These are phyloP conservation scores for Kwoniella pini DNA, from an alignment of 768 basidiomycete genomes.

Conservation along the genomic window DNA sequence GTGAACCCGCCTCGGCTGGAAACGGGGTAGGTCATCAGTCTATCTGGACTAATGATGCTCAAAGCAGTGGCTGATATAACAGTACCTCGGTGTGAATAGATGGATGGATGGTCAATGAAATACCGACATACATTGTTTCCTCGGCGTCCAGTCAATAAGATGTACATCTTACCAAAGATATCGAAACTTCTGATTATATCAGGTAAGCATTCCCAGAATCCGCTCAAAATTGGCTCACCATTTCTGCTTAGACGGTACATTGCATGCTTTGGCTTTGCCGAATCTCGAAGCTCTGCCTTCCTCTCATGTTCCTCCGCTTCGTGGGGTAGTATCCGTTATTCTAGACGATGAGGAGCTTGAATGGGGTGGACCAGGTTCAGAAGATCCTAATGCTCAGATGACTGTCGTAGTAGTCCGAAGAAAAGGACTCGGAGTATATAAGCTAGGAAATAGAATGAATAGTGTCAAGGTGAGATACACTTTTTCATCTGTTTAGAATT, in stretches of 20 bases:
- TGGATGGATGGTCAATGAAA: slow-evolving; percentile 64
- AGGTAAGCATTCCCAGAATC: slow-evolving; percentile 57
- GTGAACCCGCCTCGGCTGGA: slow-evolving; percentile 57
- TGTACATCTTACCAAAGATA: slow-evolving; percentile 75
- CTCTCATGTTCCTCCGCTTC: slow-evolving; percentile 69
- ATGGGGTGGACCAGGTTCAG: slow-evolving; percentile 43
- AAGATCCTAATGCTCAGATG: slow-evolving; percentile 41
- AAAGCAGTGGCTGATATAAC: slow-evolving; percentile 24
- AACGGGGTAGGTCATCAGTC: slow-evolving; percentile 23
- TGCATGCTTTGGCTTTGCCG: slow-evolving; percentile 80
- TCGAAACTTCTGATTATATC: slow-evolving; percentile 73
- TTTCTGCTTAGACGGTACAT: slow-evolving; percentile 53
- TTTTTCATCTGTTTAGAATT: too few species aligned
- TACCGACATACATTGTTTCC: slow-evolving; percentile 71
- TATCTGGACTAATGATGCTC: neutral
- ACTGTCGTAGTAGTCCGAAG: slow-evolving; percentile 53
- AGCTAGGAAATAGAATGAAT: slow-evolving; percentile 43
- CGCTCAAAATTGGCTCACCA: neutral
- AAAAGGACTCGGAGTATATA: slow-evolving; percentile 53
- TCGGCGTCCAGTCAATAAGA: slow-evolving; percentile 73
- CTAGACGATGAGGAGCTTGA: slow-evolving; percentile 69
- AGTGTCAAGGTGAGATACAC: slow-evolving; percentile 36
- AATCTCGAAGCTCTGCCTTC: slow-evolving; percentile 70
- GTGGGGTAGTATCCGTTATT: slow-evolving; percentile 75
- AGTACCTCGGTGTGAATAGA: slow-evolving; percentile 3